Percentiles rank a stretch among this genome's conserved stretches.
These are phyloP conservation scores for Paraconiothyrium sp. DNA, from an alignment of 2,329 filamentous ascomycete species.

Conservation along the genomic window DNA sequence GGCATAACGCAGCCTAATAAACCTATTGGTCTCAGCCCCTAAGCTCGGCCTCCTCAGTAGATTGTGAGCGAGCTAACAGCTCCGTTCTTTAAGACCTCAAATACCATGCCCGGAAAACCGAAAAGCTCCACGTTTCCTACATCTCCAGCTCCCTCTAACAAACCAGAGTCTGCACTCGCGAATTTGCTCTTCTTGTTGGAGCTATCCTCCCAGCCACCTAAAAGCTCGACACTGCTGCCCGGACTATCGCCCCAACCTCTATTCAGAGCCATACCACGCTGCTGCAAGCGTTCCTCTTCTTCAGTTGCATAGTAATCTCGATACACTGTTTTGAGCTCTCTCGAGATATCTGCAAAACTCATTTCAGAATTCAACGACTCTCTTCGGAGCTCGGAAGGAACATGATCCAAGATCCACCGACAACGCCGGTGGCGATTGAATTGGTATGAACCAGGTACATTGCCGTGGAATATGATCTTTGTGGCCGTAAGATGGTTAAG, in stretches of 20 bases:
- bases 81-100: slow-evolving; percentile 94
- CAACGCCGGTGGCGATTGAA: slow-evolving; percentile 94
- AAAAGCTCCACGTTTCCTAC: slow-evolving; percentile 84
- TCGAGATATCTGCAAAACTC: slow-evolving; percentile 66
- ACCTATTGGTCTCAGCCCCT: no score
- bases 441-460: slow-evolving; percentile 93
- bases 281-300: slow-evolving; percentile 62
- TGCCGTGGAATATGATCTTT: slow-evolving; percentile 93
- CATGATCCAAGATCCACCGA: slow-evolving; percentile 77
- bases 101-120: slow-evolving; percentile 91
- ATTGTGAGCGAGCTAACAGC: slow-evolving; percentile 89
- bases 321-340: slow-evolving; percentile 74
- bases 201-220: slow-evolving; percentile 74
- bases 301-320: slow-evolving; percentile 68
- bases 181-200: slow-evolving; percentile 47
- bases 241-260: slow-evolving; percentile 91
- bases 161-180: slow-evolving; percentile 45
- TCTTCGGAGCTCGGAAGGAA: slow-evolving; percentile 53
- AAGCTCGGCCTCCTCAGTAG: slow-evolving; percentile 64
- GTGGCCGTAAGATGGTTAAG: slow-evolving; percentile 80
- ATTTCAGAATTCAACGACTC: slow-evolving; percentile 76
- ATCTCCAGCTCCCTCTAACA: slow-evolving; percentile 58
- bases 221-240: slow-evolving; percentile 80
- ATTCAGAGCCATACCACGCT: slow-evolving; percentile 82
- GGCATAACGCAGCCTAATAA: not conserved